Conservation (phyloP, 495 filamentous ascomycete genomes). For the Parathielavia hyrcaniae region DNA sequence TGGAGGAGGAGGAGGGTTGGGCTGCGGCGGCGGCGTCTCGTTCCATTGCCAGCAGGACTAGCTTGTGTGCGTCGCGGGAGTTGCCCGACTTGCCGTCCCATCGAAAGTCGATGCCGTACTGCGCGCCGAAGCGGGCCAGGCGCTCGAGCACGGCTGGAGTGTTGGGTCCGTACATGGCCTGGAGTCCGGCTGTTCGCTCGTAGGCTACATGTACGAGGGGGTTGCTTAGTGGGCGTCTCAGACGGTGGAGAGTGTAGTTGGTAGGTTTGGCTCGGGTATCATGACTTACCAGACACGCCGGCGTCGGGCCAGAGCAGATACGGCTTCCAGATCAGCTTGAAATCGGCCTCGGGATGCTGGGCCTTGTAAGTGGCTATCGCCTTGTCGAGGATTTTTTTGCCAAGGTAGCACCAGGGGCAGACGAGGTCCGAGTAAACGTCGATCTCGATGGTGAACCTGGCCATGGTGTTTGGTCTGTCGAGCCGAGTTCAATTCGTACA, state of each 20-base stretch:
- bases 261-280: not conserved
- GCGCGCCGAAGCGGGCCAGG: constrained; percentile 14
- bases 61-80: constrained; percentile 67
- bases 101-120: constrained; percentile 57
- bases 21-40: constrained; percentile 35
- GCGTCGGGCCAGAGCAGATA: constrained; percentile 69
- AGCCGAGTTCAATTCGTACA: too few relatives aligned
- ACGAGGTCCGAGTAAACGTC: constrained; percentile 71
- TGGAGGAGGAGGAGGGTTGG: not conserved
- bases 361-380: constrained; percentile 59
- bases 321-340: constrained; percentile 64
- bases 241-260: not conserved
- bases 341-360: constrained; percentile 51
- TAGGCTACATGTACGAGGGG: constrained; percentile 9
- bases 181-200: constrained; percentile 16
- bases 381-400: constrained; percentile 60
- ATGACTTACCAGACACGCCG: constrained; percentile 30
- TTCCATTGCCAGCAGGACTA: constrained; percentile 63
- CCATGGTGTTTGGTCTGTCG: constrained; percentile 9
- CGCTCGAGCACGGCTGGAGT: constrained; percentile 19
- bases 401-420: constrained; percentile 85
- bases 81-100: constrained; percentile 68
- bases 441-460: constrained; percentile 49
- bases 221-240: not conserved
- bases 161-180: constrained; percentile 14